phyloP scores from a whole-genome alignment of 108 stramenopile genomes.

The Conticribra guillardii region DNA sequence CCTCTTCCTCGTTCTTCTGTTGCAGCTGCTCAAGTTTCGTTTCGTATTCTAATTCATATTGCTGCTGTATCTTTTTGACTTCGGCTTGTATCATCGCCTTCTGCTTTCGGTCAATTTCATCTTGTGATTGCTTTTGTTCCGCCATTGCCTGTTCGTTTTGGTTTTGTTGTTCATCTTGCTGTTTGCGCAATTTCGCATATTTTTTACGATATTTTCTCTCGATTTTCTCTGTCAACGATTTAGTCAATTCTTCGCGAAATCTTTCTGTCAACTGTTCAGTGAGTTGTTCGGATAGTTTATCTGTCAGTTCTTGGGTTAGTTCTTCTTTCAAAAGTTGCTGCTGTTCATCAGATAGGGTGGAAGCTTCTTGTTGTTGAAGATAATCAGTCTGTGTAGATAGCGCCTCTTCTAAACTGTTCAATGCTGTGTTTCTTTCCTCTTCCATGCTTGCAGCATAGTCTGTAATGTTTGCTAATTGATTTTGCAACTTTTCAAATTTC shows the following conservation, averaged over 20 bases:
- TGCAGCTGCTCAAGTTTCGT: slow-evolving; percentile 30
- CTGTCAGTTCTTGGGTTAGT: slow-evolving; percentile 24
- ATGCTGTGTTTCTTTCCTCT: slow-evolving; percentile 29
- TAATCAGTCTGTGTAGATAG: background rate
- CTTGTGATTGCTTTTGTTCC: slow-evolving; percentile 14
- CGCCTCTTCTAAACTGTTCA: slow-evolving; percentile 11
- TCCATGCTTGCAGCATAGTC: slow-evolving; percentile 19
- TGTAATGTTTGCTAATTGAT: slow-evolving; percentile 25
- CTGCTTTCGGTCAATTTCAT: slow-evolving; percentile 11
- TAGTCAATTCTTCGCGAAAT: slow-evolving; percentile 17
- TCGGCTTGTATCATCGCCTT: slow-evolving; percentile 25
- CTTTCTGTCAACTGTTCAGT: slow-evolving; percentile 26
- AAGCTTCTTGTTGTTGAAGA: background rate
- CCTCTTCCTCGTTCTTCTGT: slow-evolving; percentile 34
- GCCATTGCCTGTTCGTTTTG: slow-evolving; percentile 15
- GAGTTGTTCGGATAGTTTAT: slow-evolving; percentile 21
- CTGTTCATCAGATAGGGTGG: slow-evolving; percentile 6
- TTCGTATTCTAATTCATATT: slow-evolving; percentile 37
- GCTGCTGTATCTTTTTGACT: slow-evolving; percentile 33
- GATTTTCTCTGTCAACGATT: slow-evolving; percentile 15
- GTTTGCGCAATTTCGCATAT: slow-evolving; percentile 25
- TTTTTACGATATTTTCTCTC: slow-evolving; percentile 41
- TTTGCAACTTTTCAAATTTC: slow-evolving; percentile 27
- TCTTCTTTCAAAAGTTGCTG: slow-evolving; percentile 10
- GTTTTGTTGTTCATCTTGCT: slow-evolving; percentile 21